Base-by-base conservation (phyloP, 768 basidiomycete genomes). In the Calocybe indica region DNA sequence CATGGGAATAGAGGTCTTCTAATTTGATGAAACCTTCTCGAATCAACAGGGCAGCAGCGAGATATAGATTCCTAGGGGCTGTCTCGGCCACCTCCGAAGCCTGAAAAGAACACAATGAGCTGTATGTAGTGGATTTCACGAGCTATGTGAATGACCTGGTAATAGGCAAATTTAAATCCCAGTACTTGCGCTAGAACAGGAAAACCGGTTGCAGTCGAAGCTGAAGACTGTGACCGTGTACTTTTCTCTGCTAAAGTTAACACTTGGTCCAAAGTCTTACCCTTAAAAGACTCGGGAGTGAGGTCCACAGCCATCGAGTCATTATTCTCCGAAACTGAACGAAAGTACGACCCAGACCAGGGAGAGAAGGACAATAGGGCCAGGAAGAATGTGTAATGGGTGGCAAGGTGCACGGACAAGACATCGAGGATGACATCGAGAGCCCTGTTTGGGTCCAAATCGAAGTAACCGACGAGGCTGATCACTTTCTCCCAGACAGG, bases 121-220 rank as follows among this genome's bases (percentile, higher is more conserved):
- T 14, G 12, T 10, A 11, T 41, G 15, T 22, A 42, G 10, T 7
- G 6, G 34, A 37, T 5, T 11, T 32, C 30, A 8, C 11, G 29
- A 1, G 13, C 47, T 66, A 44, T 43, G 79, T 29, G 39, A 56
- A 76, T 41, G 53, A 92, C 94, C 69, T 94, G 86, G 64, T 95
- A 94, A 62, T 85, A 83, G 7, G 79, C 76, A 58, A 96, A 95
- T 65, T 99, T 99, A 77, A 98, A 98, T n/a, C 96, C 96, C 14
- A 99, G 71, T 6, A 98, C 88, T 67, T 99, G 93, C 10, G 91
- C 85, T 47, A 90, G 68, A 14, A 90, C 85, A 43, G 79, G 75
- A 22, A 83, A 72, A 43, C 78, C 71, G 28, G 60, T 58, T 4
- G 58, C 55, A 10, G 59, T 56, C 36, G 56, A 52, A 40, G 45